Evolutionary conservation across 2,329 filamentous ascomycete genomes (phyloP).

Genomic region (Colletotrichum sp.): DNA sequence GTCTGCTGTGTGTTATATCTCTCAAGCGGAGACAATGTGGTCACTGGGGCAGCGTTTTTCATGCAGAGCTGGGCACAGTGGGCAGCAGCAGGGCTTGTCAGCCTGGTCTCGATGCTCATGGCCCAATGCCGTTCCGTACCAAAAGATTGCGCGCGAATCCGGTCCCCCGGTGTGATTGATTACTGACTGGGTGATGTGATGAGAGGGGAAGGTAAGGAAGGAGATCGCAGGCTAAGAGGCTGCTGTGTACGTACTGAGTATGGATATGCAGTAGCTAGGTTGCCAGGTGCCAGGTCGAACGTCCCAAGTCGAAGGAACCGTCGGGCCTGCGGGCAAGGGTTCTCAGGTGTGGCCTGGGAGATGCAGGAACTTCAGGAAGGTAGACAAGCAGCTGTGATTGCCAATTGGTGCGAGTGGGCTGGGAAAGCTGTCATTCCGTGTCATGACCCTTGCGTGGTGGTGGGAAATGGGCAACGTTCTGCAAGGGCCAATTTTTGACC

Average conservation of each 20-base stretch:
- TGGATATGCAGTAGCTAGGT: not conserved
- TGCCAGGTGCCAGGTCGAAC: not conserved
- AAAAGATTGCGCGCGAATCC: not conserved
- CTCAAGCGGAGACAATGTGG: not conserved
- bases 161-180: not conserved
- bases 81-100: not conserved
- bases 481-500: not conserved
- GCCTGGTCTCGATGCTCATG: not conserved
- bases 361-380: not conserved
- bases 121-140: not conserved
- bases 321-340: not conserved
- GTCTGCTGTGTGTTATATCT: not conserved
- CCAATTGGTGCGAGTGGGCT: not conserved
- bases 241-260: too few relatives aligned
- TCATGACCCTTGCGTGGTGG: conserved; percentile 11
- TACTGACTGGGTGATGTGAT: not conserved
- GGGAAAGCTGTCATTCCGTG: conserved; percentile 15
- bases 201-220: not conserved
- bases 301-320: not conserved
- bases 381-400: not conserved
- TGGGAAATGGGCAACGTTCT: not conserved
- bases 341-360: not conserved
- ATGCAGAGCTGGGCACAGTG: not conserved
- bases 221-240: not conserved
- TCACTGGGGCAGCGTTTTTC: not conserved